Conservation (phyloP, 2,329 filamentous ascomycete species). For the Phoma sp. region DNA sequence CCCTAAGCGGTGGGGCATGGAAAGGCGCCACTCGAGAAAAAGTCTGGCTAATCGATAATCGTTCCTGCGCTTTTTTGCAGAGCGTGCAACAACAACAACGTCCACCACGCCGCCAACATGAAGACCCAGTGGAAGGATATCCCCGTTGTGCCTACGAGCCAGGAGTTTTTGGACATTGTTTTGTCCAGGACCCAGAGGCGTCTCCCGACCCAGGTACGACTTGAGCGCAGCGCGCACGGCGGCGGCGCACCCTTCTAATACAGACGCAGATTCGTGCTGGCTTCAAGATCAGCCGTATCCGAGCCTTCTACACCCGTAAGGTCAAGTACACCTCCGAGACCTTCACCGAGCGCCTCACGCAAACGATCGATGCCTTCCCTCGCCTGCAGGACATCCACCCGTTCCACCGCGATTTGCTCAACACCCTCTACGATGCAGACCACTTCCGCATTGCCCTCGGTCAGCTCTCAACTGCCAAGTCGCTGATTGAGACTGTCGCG, state of each 20-base stretch:
- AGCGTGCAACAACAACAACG: constrained; percentile 22
- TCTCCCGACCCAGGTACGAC: constrained; percentile 90
- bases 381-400: constrained; percentile 93
- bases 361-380: constrained; percentile 88
- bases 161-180: constrained; percentile 98
- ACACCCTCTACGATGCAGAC: constrained; percentile 77
- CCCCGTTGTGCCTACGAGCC: constrained; percentile 84
- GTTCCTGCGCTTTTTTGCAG: constrained; percentile 23
- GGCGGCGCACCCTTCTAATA: constrained; percentile 9
- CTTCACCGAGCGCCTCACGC: constrained; percentile 89
- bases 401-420: constrained; percentile 88
- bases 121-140: constrained; percentile 65
- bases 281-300: constrained; percentile 94
- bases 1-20: constrained; percentile 9
- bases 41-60: constrained; percentile 20
- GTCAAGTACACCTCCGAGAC: constrained; percentile 95
- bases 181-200: constrained; percentile 84
- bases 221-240: neutral
- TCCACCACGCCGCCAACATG: constrained; percentile 35
- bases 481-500: constrained; percentile 93
- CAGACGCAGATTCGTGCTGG: constrained; percentile 94
- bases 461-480: constrained; percentile 93
- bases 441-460: constrained; percentile 92
- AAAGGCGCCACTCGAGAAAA: constrained; percentile 9
- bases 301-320: constrained; percentile 96